phyloP scores from a whole-genome alignment of 2,329 filamentous ascomycete species.

The Fusarium kyushuense region DNA sequence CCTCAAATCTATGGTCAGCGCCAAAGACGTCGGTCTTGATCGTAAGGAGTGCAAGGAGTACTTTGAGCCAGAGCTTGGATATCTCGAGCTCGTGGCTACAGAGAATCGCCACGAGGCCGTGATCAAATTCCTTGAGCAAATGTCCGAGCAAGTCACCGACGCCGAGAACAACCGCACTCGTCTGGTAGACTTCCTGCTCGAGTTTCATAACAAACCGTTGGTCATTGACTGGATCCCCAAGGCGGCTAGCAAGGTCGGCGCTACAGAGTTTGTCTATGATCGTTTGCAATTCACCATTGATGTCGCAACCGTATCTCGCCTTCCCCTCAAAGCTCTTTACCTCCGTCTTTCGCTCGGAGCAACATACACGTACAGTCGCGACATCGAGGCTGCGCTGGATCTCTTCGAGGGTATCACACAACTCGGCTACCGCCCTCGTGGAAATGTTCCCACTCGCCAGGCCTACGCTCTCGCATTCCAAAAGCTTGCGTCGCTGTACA shows the following conservation, averaged over 20 bases:
- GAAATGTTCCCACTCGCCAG: slow-evolving; percentile 55
- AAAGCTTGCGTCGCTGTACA: slow-evolving; percentile 55
- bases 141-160: slow-evolving; percentile 48
- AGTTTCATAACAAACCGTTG: slow-evolving; percentile 50
- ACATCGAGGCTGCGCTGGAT: slow-evolving; percentile 52
- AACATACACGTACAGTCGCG: slow-evolving; percentile 52
- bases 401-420: slow-evolving; percentile 55
- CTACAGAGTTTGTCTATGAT: slow-evolving; percentile 49
- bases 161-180: slow-evolving; percentile 45
- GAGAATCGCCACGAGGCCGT: slow-evolving; percentile 54
- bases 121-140: slow-evolving; percentile 52
- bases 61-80: slow-evolving; percentile 55
- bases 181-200: slow-evolving; percentile 54
- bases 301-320: slow-evolving; percentile 51
- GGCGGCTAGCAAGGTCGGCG: slow-evolving; percentile 53
- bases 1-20: slow-evolving; percentile 52
- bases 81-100: slow-evolving; percentile 53
- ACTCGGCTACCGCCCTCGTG: slow-evolving; percentile 55
- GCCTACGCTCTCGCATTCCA: slow-evolving; percentile 57
- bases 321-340: slow-evolving; percentile 55
- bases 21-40: slow-evolving; percentile 44
- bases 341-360: slow-evolving; percentile 54
- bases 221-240: slow-evolving; percentile 57
- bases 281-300: slow-evolving; percentile 51
- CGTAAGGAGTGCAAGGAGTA: slow-evolving; percentile 49